phyloP scores from a whole-genome alignment of 2,329 filamentous ascomycete genomes.

The Colletotrichum lini region DNA sequence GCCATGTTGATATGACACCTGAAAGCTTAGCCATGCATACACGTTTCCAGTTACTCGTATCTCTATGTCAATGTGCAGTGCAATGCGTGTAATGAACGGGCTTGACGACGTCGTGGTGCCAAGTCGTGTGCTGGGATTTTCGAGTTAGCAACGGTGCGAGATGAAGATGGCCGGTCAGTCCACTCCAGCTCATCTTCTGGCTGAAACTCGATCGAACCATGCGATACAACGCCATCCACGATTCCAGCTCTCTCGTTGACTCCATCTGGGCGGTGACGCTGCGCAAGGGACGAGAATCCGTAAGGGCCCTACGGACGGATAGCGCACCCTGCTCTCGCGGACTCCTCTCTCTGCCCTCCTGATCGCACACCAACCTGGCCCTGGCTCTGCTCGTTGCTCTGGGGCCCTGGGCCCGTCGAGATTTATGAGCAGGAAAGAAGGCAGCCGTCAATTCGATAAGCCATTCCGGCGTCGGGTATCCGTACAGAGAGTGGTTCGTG shows the following conservation, averaged over 20 bases:
- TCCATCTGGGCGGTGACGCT: constrained; percentile 19
- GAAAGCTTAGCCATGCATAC: constrained; percentile 5
- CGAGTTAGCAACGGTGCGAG: neutral
- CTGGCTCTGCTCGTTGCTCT: constrained; percentile 10
- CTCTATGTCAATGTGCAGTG: neutral
- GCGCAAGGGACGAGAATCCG: constrained; percentile 6
- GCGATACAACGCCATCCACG: constrained; percentile 7
- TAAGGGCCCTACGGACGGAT: constrained; percentile 25
- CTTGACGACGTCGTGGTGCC: constrained; percentile 21
- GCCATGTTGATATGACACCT: constrained; percentile 8
- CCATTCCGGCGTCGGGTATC: constrained; percentile 6
- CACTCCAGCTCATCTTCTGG: constrained; percentile 17
- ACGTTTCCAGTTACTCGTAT: constrained; percentile 5
- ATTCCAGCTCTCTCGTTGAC: constrained; percentile 4
- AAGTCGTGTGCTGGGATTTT: neutral
- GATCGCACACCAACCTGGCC: constrained; percentile 15
- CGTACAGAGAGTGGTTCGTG: neutral
- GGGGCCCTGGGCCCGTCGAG: constrained; percentile 21
- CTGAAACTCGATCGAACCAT: constrained; percentile 27
- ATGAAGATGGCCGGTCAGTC: neutral
- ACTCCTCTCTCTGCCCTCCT: too few species aligned
- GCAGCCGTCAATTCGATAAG: constrained; percentile 33
- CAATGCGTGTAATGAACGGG: neutral
- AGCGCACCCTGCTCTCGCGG: constrained; percentile 12
- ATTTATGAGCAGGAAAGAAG: constrained; percentile 26